A percentile compares a stretch with the other conserved stretches of the same genome.
Evolutionary conservation across 1,284 basidiomycete species (phyloP).

Genomic region (Ustilago bromivora): DNA sequence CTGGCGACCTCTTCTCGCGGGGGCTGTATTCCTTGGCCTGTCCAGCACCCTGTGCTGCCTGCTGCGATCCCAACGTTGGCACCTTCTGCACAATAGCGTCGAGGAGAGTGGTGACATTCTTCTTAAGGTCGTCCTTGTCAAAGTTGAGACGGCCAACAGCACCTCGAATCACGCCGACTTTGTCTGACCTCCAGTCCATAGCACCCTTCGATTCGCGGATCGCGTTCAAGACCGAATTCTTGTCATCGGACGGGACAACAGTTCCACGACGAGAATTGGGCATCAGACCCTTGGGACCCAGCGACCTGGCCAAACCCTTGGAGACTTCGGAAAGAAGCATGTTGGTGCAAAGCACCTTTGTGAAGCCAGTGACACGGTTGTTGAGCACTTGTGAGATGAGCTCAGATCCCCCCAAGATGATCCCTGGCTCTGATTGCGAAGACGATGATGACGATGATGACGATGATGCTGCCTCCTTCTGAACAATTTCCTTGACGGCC

Average conservation of each 20-base stretch:
- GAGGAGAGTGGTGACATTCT: slow-evolving; percentile 84
- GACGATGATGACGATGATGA: slow-evolving; percentile 18
- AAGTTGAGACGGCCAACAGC: slow-evolving; percentile 75
- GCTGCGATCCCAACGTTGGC: slow-evolving; percentile 43
- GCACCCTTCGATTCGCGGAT: slow-evolving; percentile 84
- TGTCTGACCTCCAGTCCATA: slow-evolving; percentile 93
- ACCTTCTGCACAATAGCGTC: slow-evolving; percentile 74
- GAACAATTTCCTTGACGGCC: slow-evolving; percentile 49
- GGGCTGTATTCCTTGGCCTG: slow-evolving; percentile 35
- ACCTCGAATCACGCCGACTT: slow-evolving; percentile 83
- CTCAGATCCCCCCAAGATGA: slow-evolving; percentile 64
- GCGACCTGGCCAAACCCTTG: slow-evolving; percentile 81
- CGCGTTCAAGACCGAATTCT: slow-evolving; percentile 73
- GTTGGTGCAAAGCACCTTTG: slow-evolving; percentile 85
- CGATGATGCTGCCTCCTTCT: slow-evolving; percentile 36
- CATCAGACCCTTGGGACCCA: slow-evolving; percentile 95
- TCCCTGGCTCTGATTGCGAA: slow-evolving; percentile 21
- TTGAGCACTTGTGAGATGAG: slow-evolving; percentile 62
- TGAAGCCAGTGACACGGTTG: slow-evolving; percentile 70
- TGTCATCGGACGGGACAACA: slow-evolving; percentile 84
- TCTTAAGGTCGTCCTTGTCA: slow-evolving; percentile 79
- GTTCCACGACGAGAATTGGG: slow-evolving; percentile 93
- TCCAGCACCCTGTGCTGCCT: slow-evolving; percentile 34
- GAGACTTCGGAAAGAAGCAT: slow-evolving; percentile 80
- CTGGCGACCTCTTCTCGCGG: slow-evolving; percentile 32